These are phyloP conservation scores for Aureobasidium pullulans DNA, from an alignment of 2,329 filamentous ascomycete genomes.

Conservation along the genomic window DNA sequence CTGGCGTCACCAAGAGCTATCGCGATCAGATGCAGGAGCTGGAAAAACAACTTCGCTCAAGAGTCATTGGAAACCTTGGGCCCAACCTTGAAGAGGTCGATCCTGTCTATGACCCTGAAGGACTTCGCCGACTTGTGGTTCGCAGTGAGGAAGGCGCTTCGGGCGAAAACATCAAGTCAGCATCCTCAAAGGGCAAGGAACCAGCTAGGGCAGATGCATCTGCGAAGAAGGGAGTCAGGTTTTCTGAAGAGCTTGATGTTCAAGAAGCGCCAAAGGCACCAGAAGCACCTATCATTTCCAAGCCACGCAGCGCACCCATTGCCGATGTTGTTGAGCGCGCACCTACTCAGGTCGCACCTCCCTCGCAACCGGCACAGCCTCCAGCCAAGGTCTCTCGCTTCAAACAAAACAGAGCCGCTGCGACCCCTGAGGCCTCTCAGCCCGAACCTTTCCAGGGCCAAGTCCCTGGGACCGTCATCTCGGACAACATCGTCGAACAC, in stretches of 20 bases:
- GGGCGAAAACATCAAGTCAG: slow-evolving; percentile 17
- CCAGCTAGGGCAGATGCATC: slow-evolving; percentile 19
- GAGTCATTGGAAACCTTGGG: slow-evolving; percentile 51
- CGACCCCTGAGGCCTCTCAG: not conserved
- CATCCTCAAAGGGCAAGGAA: slow-evolving; percentile 11
- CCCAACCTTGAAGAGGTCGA: slow-evolving; percentile 36
- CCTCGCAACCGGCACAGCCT: slow-evolving; percentile 19
- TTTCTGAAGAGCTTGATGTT: slow-evolving; percentile 67
- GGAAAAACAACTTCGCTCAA: slow-evolving; percentile 63
- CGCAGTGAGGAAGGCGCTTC: slow-evolving; percentile 28
- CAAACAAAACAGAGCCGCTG: slow-evolving; percentile 23
- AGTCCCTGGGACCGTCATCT: slow-evolving; percentile 38
- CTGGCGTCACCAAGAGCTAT: slow-evolving; percentile 66
- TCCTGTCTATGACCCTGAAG: slow-evolving; percentile 32
- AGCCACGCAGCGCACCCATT: slow-evolving; percentile 17
- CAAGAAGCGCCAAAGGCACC: slow-evolving; percentile 18
- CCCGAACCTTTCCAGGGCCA: not conserved
- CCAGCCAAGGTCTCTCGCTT: slow-evolving; percentile 34
- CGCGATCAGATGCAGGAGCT: slow-evolving; percentile 77
- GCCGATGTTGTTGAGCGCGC: slow-evolving; percentile 30
- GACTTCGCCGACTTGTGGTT: slow-evolving; percentile 50
- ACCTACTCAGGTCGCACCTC: not conserved
- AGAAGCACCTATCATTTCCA: not conserved
- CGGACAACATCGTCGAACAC: slow-evolving; percentile 52
- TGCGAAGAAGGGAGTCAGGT: slow-evolving; percentile 66